Evolutionary conservation across 768 basidiomycete genomes (phyloP).

Genomic region (Suillus occidentalis): DNA sequence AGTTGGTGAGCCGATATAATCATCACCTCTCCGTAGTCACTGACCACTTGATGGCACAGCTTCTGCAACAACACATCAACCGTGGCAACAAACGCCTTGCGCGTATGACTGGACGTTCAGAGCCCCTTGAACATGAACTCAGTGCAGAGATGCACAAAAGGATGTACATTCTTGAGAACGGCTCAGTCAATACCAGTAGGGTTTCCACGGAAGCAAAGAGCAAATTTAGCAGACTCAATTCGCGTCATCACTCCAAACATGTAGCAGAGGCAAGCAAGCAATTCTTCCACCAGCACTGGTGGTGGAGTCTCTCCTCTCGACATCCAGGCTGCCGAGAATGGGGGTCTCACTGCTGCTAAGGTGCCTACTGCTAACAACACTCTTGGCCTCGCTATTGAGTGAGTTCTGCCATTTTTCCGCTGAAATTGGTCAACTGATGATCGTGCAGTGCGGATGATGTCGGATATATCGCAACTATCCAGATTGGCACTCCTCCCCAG

Average conservation of each 20-base stretch:
- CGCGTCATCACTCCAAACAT: constrained; percentile 10
- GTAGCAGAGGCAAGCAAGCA: constrained; percentile 4
- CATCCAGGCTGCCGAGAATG: constrained; percentile 34
- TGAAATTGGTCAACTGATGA: constrained; percentile 4
- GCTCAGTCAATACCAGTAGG: constrained; percentile 5
- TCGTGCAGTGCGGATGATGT: constrained; percentile 46
- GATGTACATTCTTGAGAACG: constrained; percentile 36
- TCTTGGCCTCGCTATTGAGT: constrained; percentile 73
- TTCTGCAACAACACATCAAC: constrained; percentile 71
- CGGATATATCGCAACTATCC: constrained; percentile 57
- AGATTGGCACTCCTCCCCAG: constrained; percentile 65
- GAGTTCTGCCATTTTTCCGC: constrained; percentile 20
- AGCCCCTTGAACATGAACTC: constrained; percentile 50
- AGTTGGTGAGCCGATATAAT: constrained; percentile 35
- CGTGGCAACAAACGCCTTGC: constrained; percentile 63
- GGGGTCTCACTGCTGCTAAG: constrained; percentile 44
- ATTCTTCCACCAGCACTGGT: constrained; percentile 18
- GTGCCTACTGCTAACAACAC: constrained; percentile 48
- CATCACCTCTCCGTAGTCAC: background rate
- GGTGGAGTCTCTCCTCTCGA: constrained; percentile 37
- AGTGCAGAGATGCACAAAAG: constrained; percentile 44
- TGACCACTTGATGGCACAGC: constrained; percentile 35
- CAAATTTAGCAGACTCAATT: constrained; percentile 9
- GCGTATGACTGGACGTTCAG: constrained; percentile 61
- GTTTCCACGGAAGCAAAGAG: constrained; percentile 7